Base-by-base conservation (phyloP, 805 yeast genomes). In the Myxozyma neotropica region DNA sequence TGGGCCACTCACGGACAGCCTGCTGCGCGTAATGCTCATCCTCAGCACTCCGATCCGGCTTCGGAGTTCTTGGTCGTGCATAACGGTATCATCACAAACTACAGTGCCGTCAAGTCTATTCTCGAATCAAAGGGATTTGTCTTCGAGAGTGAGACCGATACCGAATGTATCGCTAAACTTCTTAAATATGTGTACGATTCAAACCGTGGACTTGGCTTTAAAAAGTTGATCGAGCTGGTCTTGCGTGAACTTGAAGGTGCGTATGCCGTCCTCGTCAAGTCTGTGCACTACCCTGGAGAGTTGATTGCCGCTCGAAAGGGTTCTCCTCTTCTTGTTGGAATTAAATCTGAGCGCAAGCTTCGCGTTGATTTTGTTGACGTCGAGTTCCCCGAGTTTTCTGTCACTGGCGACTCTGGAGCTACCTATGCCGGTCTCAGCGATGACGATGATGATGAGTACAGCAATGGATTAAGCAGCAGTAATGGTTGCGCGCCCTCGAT, bases 1-100 rank as follows among this genome's bases (percentile, higher is more conserved):
- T 94, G 99, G 99, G 99, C 99, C 53, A 94, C 99, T 39, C 99
- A 94, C 75, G 99, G 99, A 75, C 89, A 86, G 70, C 97, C 97
- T 57, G 84, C 83, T 66, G 83, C 81, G 63, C 69, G 75, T 62
- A 94, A 94, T 80, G 94, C 98, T 73, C 99, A 94, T 74, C 99
- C 99, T 50, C 98, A 93, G 73, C 80, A 92, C 66, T 89, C 97
- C 0, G 99, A 90, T 73, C 81, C 83, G 8, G 75, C 76, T 46
- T 87, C 87, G 67, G 96, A 92, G 74, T 94, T 94, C 70, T 83
- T 89, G 46, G 86, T 94, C 66, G 98, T 94, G 53, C 99, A 94
- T 80, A 94, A 94, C 71, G 99, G 99, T 80, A 94, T 94, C 74
- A 90, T 94, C 75, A 94, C 99, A 69, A 94, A 94, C 77, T 93